Conservation (phyloP, 1,139 yeast species). For the Scheffersomyces quercinus region DNA sequence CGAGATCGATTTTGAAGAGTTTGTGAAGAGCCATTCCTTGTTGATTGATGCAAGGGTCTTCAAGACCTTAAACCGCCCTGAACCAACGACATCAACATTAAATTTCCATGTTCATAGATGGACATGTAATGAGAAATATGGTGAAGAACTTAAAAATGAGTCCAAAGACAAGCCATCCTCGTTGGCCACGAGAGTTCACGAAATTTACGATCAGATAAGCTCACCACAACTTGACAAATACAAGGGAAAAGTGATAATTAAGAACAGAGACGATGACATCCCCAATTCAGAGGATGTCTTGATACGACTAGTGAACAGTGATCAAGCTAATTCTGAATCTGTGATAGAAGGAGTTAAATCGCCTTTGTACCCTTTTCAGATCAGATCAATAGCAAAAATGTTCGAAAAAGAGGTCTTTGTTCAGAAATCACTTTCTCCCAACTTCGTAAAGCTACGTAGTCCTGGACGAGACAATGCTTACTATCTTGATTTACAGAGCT, state of each 20-base stretch:
- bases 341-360: constrained; percentile 51
- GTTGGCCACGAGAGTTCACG: constrained; percentile 23
- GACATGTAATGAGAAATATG: constrained; percentile 15
- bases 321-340: constrained; percentile 9
- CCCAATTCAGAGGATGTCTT: constrained; percentile 22
- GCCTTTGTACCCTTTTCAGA: constrained; percentile 55
- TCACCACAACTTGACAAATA: constrained; percentile 37
- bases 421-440: constrained; percentile 41
- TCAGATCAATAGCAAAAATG: constrained; percentile 60
- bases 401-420: constrained; percentile 48
- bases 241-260: constrained; percentile 6
- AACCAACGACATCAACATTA: constrained; percentile 1
- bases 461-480: constrained; percentile 15
- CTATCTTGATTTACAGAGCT: constrained; percentile 36
- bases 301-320: constrained; percentile 12
- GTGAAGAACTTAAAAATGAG: neutral
- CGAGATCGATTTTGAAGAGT: neutral
- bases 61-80: neutral
- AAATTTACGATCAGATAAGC: constrained; percentile 37
- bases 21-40: constrained; percentile 6
- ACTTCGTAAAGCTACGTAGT: constrained; percentile 32
- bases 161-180: constrained; percentile 2
- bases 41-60: neutral
- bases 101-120: constrained; percentile 38
- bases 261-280: constrained; percentile 4